These are phyloP conservation scores for Aspergillus unguis DNA, from an alignment of 2,329 filamentous ascomycete genomes.

Conservation along the genomic window DNA sequence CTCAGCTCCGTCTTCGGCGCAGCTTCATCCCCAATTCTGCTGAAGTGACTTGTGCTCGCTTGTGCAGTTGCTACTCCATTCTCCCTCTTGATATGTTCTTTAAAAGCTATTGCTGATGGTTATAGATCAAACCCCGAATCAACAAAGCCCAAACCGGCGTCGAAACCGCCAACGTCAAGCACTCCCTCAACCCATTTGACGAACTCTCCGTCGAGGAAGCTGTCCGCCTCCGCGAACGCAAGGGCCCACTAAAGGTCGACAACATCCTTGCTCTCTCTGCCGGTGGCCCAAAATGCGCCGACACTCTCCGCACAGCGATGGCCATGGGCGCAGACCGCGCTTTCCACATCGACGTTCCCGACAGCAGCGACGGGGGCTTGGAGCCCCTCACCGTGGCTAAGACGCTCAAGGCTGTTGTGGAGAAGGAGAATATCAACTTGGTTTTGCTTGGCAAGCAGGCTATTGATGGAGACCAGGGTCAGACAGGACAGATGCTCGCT, in stretches of 20 bases:
- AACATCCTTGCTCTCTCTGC: conserved; percentile 90
- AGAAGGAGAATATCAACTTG: conserved; percentile 82
- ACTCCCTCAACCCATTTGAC: conserved; percentile 99
- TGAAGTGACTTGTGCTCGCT: no score
- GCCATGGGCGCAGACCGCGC: conserved; percentile 95
- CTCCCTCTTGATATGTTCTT: no score
- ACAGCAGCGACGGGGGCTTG: conserved; percentile 62
- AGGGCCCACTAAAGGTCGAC: conserved; percentile 68
- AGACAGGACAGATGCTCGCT: conserved; percentile 98
- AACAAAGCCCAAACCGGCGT: conserved; percentile 76
- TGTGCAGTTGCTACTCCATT: no score
- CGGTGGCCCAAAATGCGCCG: conserved; percentile 80
- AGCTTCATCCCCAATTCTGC: background rate
- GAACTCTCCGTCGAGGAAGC: conserved; percentile 97
- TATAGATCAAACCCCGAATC: conserved; percentile 65
- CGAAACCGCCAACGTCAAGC: conserved; percentile 89
- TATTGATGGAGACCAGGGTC: conserved; percentile 91
- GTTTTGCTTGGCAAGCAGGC: conserved; percentile 96
- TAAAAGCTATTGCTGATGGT: background rate
- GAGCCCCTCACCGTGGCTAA: conserved; percentile 94
- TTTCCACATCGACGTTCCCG: conserved; percentile 79
- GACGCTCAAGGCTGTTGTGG: conserved; percentile 73
- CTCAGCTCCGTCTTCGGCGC: conserved; percentile 22
- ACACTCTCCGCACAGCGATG: conserved; percentile 93
- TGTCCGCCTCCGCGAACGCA: conserved; percentile 87